A percentile compares a stretch with the other conserved stretches of the same genome.
phyloP scores from a whole-genome alignment of 345 rosid genomes.

The Dimocarpus longan region DNA sequence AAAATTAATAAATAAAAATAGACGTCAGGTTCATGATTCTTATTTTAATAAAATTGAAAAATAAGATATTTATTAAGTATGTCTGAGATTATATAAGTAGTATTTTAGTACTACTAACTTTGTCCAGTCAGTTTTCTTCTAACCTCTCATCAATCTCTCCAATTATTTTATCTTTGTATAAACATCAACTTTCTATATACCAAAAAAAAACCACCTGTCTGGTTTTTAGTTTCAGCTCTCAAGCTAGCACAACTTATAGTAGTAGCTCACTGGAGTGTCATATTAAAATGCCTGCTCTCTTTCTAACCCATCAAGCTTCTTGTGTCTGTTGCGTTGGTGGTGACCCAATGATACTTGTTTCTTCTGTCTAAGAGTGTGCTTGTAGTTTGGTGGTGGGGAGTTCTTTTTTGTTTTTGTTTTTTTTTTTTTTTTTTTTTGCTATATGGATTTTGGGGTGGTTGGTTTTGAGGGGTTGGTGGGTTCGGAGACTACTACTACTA shows the following conservation, averaged over 20 bases:
- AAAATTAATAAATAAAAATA: background rate
- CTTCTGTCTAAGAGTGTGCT: conserved; percentile 10
- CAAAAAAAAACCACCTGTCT: conserved; percentile 16
- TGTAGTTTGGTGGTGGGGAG: conserved; percentile 14
- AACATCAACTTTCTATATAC: conserved; percentile 12
- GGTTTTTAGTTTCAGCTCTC: conserved; percentile 28
- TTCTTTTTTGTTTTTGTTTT: too few relatives aligned
- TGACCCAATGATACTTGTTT: conserved; percentile 18
- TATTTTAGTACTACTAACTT: conserved; percentile 20
- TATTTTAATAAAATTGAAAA: background rate
- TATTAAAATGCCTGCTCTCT: conserved; percentile 20
- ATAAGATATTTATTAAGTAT: conserved; percentile 2
- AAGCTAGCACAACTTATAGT: conserved; percentile 5
- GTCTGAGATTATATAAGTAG: conserved; percentile 23
- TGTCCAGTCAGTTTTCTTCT: conserved; percentile 24
- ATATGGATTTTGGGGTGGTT: conserved; percentile 59
- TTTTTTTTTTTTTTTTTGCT: background rate
- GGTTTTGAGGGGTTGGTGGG: conserved; percentile 52
- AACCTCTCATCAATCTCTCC: conserved; percentile 22
- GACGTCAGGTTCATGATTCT: background rate
- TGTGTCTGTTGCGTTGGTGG: conserved; percentile 8
- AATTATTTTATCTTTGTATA: conserved; percentile 36
- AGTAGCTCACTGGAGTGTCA: background rate
- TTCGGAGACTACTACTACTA: conserved; percentile 29
- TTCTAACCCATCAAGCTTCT: conserved; percentile 2